Percentiles rank a stretch among this genome's conserved stretches.
These are phyloP conservation scores for Aspergillus calidoustus DNA, from an alignment of 2,329 filamentous ascomycete genomes.

Conservation along the genomic window DNA sequence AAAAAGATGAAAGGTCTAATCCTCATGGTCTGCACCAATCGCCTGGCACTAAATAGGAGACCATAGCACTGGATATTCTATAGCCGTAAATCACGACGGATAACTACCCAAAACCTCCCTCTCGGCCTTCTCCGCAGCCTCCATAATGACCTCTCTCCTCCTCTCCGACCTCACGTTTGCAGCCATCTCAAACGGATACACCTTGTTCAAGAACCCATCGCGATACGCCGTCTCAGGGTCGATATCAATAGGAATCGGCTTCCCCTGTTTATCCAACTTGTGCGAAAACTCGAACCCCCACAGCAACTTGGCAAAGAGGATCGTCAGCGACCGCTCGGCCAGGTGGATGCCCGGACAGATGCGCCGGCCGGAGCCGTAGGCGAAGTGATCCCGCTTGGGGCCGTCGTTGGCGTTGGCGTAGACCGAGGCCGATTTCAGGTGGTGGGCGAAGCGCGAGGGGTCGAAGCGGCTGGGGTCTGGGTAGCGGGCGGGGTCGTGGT, in stretches of 20 bases:
- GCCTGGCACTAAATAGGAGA: no score
- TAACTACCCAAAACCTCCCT: neutral
- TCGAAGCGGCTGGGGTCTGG: slow-evolving; percentile 39
- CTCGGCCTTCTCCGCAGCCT: neutral
- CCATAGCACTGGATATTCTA: no score
- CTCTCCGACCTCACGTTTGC: neutral
- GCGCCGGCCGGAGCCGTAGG: slow-evolving; percentile 33
- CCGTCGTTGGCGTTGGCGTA: slow-evolving; percentile 33
- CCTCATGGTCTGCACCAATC: no score
- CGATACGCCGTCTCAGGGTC: neutral
- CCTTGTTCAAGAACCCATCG: slow-evolving; percentile 6
- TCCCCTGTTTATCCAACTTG: neutral
- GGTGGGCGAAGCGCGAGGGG: slow-evolving; percentile 34
- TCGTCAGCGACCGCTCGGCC: no score
- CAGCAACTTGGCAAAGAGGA: neutral
- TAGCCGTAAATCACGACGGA: neutral
- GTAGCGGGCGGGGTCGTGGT: slow-evolving; percentile 52
- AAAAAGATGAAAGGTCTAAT: no score
- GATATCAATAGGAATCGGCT: neutral
- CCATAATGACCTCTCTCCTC: neutral
- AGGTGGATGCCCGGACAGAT: slow-evolving; percentile 21
- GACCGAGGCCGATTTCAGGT: slow-evolving; percentile 36
- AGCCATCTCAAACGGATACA: neutral
- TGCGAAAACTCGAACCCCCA: neutral
- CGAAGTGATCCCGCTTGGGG: slow-evolving; percentile 42